Evolutionary conservation across 805 yeast genomes (phyloP).

Genomic region (Saccharomycopsis microspora): DNA sequence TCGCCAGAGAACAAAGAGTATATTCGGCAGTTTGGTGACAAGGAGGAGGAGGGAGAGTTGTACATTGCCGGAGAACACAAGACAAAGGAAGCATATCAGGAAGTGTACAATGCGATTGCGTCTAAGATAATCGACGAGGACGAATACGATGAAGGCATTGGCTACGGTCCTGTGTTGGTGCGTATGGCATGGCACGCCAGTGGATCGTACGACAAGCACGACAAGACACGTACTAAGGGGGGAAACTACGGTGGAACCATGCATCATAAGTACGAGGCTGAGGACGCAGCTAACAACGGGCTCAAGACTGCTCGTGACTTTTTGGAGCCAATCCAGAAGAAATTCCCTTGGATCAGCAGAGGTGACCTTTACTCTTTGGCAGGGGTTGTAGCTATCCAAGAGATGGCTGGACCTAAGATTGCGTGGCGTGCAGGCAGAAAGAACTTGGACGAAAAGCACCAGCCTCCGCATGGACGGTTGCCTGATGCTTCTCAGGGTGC

Average conservation of each 20-base stretch:
- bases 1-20: not conserved
- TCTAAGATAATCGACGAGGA: conserved; percentile 37
- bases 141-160: conserved; percentile 54
- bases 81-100: conserved; percentile 31
- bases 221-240: conserved; percentile 39
- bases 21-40: no score
- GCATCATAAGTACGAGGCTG: conserved; percentile 34
- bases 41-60: not conserved
- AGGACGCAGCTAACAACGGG: conserved; percentile 54
- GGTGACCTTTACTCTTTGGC: conserved; percentile 77
- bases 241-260: conserved; percentile 69
- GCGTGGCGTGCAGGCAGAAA: conserved; percentile 79
- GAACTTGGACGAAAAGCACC: conserved; percentile 37
- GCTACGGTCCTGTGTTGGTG: conserved; percentile 66
- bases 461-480: conserved; percentile 58
- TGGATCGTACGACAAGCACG: conserved; percentile 63
- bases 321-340: conserved; percentile 39
- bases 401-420: conserved; percentile 65
- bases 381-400: conserved; percentile 72
- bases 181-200: conserved; percentile 82
- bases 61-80: not conserved
- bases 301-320: conserved; percentile 45
- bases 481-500: conserved; percentile 65
- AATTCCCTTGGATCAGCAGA: conserved; percentile 60
- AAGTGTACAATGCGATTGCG: conserved; percentile 67